phyloP scores from a whole-genome alignment of 345 rosid genomes.

The Cardamine resedifolia region DNA sequence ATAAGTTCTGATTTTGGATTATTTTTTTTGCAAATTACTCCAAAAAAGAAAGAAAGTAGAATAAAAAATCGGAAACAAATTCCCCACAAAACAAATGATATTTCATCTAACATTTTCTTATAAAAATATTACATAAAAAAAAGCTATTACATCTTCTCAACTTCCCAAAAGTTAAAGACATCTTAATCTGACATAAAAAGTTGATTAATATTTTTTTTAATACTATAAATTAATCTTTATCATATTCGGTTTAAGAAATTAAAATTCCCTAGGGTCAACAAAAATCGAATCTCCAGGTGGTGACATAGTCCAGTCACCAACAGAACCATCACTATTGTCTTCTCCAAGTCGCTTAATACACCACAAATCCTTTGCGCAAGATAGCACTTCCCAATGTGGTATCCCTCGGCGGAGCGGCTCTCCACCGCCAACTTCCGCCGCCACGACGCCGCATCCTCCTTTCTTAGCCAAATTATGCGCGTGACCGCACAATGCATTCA shows the following conservation, averaged over 20 bases:
- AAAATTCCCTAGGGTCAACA: slow-evolving; percentile 95
- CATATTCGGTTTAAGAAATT: background rate
- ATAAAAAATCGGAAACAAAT: too few species aligned
- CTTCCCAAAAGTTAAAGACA: slow-evolving; percentile 9
- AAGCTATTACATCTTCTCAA: slow-evolving; percentile 2
- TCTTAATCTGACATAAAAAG: slow-evolving; percentile 3
- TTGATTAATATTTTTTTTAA: slow-evolving; percentile 8
- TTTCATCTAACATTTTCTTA: background rate
- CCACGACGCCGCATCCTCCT: slow-evolving; percentile 72
- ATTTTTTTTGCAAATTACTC: background rate
- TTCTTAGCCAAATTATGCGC: slow-evolving; percentile 81
- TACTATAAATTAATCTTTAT: background rate
- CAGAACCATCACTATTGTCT: slow-evolving; percentile 67
- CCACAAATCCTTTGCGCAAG: slow-evolving; percentile 78
- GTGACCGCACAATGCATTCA: slow-evolving; percentile 59
- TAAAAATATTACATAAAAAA: slow-evolving; percentile 8
- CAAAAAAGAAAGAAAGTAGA: background rate
- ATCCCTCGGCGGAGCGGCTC: slow-evolving; percentile 71
- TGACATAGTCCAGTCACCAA: slow-evolving; percentile 90
- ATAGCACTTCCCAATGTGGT: slow-evolving; percentile 81
- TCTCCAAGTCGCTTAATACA: slow-evolving; percentile 85
- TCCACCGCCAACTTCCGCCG: slow-evolving; percentile 62
- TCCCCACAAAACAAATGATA: background rate
- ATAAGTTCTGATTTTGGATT: too few species aligned
- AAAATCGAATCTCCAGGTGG: slow-evolving; percentile 74